phyloP scores from a whole-genome alignment of 306 rosid species.

The Canavalia gladiata region DNA sequence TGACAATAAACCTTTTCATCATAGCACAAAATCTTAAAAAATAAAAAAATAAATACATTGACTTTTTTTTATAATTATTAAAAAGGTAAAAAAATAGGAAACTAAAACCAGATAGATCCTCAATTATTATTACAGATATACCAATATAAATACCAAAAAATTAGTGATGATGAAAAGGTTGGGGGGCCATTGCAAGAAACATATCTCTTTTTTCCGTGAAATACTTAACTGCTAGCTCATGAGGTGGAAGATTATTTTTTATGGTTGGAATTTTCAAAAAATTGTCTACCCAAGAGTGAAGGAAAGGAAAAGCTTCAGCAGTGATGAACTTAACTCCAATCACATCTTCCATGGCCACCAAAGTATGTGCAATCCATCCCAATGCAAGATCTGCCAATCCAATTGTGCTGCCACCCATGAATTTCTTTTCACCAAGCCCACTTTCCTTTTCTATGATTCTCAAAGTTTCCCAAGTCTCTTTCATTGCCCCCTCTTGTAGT shows the following conservation, averaged over 20 bases:
- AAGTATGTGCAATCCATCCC: constrained; percentile 47
- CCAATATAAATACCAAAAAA: background rate
- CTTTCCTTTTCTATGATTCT: constrained; percentile 44
- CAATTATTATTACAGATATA: background rate
- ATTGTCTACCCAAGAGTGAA: constrained; percentile 39
- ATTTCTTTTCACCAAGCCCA: constrained; percentile 35
- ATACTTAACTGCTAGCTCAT: constrained; percentile 26
- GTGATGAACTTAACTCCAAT: constrained; percentile 45
- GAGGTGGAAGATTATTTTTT: constrained; percentile 39
- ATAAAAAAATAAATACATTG: background rate
- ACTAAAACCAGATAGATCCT: background rate
- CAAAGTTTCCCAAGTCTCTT: constrained; percentile 33
- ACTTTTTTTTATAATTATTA: background rate
- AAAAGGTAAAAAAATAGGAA: background rate
- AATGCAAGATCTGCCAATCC: constrained; percentile 43
- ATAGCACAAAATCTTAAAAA: too few species aligned
- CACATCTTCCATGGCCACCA: constrained; percentile 44
- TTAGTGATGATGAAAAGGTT: constrained; percentile 17
- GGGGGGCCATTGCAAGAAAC: constrained; percentile 36
- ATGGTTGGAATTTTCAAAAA: constrained; percentile 25
- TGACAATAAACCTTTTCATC: too few species aligned
- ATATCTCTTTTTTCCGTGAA: constrained; percentile 41
- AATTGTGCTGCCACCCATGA: constrained; percentile 42
- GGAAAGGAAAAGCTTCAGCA: constrained; percentile 29
- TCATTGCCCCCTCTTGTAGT: constrained; percentile 27